Conservation (phyloP, 2,329 filamentous ascomycete species). For the Pseudogymnoascus pannorum region DNA sequence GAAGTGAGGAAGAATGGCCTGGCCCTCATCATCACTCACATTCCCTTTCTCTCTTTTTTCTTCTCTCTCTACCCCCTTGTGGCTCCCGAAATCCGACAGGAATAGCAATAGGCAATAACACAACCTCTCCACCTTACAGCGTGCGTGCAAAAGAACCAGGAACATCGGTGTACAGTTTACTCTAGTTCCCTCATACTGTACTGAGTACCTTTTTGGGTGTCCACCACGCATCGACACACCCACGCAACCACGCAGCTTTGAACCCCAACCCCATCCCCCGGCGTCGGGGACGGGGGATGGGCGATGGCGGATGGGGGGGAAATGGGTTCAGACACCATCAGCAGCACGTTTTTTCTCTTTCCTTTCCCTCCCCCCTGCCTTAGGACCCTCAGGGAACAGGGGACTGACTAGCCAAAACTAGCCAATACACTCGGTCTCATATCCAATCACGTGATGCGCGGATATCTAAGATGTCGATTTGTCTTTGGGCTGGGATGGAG, state of each 20-base stretch:
- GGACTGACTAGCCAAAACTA: neutral
- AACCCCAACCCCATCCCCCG: neutral
- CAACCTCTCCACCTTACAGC: neutral
- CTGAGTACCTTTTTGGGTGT: neutral
- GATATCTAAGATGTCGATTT: neutral
- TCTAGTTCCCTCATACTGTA: neutral
- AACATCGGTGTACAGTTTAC: neutral
- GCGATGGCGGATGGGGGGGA: no score
- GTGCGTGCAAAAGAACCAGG: neutral
- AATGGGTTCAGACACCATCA: neutral
- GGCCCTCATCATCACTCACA: neutral
- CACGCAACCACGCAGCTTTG: no score
- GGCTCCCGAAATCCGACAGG: neutral
- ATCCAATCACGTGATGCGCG: neutral
- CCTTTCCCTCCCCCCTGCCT: no score
- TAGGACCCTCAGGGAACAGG: neutral
- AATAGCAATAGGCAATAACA: neutral
- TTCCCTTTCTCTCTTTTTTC: no score
- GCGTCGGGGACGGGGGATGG: neutral
- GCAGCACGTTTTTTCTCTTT: neutral
- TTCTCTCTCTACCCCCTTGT: no score
- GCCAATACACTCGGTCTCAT: neutral
- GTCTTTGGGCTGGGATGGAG: neutral
- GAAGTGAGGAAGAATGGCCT: neutral
- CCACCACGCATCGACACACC: neutral